phyloP scores from a whole-genome alignment of 75 land plant genomes.

The Pseudotsuga menziesii region DNA sequence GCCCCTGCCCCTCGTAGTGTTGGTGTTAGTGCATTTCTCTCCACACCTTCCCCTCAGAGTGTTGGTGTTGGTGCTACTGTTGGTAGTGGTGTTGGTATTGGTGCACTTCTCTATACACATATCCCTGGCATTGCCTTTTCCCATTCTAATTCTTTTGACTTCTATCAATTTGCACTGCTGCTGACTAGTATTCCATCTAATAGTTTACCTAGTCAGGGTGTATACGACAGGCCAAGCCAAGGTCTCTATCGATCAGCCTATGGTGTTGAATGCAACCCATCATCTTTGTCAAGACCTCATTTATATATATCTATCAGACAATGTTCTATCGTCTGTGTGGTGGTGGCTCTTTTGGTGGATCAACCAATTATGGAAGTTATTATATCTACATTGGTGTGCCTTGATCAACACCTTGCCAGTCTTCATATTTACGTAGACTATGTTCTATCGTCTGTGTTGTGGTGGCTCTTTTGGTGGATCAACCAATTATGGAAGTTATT shows the following conservation, averaged over 20 bases:
- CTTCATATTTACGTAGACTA: no score
- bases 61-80: slow-evolving; percentile 7
- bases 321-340: slow-evolving; percentile 33
- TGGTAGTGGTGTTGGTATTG: no score
- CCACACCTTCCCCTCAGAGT: background rate
- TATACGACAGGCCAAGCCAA: slow-evolving; percentile 32
- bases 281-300: slow-evolving; percentile 19
- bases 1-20: no score
- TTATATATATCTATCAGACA: slow-evolving; percentile 33
- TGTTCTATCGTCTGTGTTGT: slow-evolving; percentile 30
- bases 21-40: no score
- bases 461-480: slow-evolving; percentile 20
- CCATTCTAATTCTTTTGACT: slow-evolving; percentile 3
- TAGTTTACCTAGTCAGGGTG: slow-evolving; percentile 16
- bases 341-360: slow-evolving; percentile 16
- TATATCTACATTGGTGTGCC: slow-evolving; percentile 17
- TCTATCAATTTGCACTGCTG: slow-evolving; percentile 20
- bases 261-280: slow-evolving; percentile 23
- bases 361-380: slow-evolving; percentile 12
- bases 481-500: slow-evolving; percentile 9
- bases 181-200: slow-evolving; percentile 18
- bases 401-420: slow-evolving; percentile 16
- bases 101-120: slow-evolving; percentile 27
- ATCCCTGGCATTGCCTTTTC: slow-evolving; percentile 7
- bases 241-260: slow-evolving; percentile 27